A percentile compares a stretch with the other conserved stretches of the same genome.
Evolutionary conservation across 2,329 filamentous ascomycete species (phyloP).

Genomic region (Fusarium fracticaudum): DNA sequence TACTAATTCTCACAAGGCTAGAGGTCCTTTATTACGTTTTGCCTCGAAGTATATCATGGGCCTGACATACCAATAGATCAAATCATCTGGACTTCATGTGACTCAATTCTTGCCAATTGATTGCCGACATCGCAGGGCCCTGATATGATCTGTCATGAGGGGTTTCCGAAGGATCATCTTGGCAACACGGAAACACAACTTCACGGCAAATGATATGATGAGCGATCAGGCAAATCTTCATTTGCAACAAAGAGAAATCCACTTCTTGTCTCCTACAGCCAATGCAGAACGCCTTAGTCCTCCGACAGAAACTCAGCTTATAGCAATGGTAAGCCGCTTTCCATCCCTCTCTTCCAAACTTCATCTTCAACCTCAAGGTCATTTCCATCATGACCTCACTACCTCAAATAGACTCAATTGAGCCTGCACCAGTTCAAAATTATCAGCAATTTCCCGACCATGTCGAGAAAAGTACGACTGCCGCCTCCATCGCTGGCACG

Average conservation of each 20-base stretch:
- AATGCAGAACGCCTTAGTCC: rapidly evolving
- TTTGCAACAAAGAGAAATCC: rapidly evolving
- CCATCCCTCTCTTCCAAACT: too few relatives aligned
- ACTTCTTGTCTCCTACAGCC: rapidly evolving
- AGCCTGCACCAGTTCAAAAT: rapidly evolving
- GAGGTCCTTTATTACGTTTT: rapidly evolving
- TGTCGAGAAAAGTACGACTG: rapidly evolving
- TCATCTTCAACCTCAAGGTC: rapidly evolving
- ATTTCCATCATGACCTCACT: neutral
- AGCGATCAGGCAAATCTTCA: neutral
- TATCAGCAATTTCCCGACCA: rapidly evolving
- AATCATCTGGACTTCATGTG: too few relatives aligned
- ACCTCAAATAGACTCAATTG: rapidly evolving
- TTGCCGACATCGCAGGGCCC: neutral
- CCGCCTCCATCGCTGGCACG: rapidly evolving
- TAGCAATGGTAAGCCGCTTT: neutral
- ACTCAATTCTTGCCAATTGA: rapidly evolving
- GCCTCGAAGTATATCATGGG: neutral
- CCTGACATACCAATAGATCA: neutral
- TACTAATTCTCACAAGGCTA: neutral
- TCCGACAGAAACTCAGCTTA: rapidly evolving
- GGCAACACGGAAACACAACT: neutral
- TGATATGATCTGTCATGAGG: neutral
- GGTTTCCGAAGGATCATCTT: neutral
- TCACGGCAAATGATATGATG: neutral